phyloP scores from a whole-genome alignment of 495 filamentous ascomycete species.

The Oidiodendron maius region DNA sequence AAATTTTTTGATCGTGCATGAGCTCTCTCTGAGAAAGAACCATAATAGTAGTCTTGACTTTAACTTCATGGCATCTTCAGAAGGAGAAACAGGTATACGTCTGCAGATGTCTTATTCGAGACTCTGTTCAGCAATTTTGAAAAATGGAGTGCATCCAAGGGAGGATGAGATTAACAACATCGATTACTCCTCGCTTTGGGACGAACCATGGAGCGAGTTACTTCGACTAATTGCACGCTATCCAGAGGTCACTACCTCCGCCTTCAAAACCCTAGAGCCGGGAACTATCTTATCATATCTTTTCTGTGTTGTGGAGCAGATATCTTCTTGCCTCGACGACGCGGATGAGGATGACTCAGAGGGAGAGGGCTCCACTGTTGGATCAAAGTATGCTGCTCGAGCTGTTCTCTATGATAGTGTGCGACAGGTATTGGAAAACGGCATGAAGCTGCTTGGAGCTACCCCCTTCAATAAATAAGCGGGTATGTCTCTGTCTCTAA shows the following conservation, averaged over 20 bases:
- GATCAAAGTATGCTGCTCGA: slow-evolving; percentile 3
- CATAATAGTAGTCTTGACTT: slow-evolving; percentile 61
- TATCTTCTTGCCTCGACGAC: slow-evolving; percentile 38
- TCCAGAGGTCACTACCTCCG: slow-evolving; percentile 59
- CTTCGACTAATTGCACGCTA: slow-evolving; percentile 53
- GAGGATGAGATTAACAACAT: slow-evolving; percentile 39
- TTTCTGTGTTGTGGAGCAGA: slow-evolving; percentile 51
- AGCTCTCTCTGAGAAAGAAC: slow-evolving; percentile 64
- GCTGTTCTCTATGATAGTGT: slow-evolving; percentile 43
- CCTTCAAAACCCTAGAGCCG: slow-evolving; percentile 60
- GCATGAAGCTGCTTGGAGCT: slow-evolving; percentile 50
- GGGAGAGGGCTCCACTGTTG: slow-evolving; percentile 25
- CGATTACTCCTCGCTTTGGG: slow-evolving; percentile 1
- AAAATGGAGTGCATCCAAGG: slow-evolving; percentile 39
- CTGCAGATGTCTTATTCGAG: slow-evolving; percentile 67
- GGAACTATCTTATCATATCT: slow-evolving; percentile 55
- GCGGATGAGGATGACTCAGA: slow-evolving; percentile 39
- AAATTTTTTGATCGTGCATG: slow-evolving; percentile 67
- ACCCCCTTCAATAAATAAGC: slow-evolving; percentile 9
- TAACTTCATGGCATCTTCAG: slow-evolving; percentile 62
- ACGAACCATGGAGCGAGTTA: slow-evolving; percentile 30
- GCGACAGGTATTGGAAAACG: slow-evolving; percentile 53
- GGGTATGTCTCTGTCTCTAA: neutral
- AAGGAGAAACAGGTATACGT: slow-evolving; percentile 66
- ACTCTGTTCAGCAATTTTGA: slow-evolving; percentile 57